Conservation (phyloP, 2,329 filamentous ascomycete genomes). For the Aureobasidium sp. region DNA sequence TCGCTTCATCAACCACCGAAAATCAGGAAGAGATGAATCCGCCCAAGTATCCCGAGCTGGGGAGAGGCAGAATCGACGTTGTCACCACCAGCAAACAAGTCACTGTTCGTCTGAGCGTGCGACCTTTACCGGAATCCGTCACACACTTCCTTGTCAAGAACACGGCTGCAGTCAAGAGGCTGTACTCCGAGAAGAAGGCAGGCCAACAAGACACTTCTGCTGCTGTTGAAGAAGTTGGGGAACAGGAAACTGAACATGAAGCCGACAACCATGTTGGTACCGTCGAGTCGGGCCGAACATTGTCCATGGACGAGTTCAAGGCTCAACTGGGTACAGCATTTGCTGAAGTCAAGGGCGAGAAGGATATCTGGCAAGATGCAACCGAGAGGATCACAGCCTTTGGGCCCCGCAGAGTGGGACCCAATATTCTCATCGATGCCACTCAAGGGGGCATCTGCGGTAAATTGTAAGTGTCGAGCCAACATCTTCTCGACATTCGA, state of each 20-base stretch:
- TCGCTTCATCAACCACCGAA: conserved; percentile 3
- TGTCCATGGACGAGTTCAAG: conserved; percentile 71
- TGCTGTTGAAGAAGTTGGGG: conserved; percentile 30
- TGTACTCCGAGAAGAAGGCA: conserved; percentile 63
- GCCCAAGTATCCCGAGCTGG: conserved; percentile 74
- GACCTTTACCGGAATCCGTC: conserved; percentile 67
- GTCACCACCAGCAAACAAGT: conserved; percentile 81
- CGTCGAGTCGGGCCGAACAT: conserved; percentile 42
- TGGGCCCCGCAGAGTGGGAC: conserved; percentile 73
- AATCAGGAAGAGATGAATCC: conserved; percentile 81
- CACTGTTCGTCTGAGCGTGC: conserved; percentile 63
- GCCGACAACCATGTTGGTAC: conserved; percentile 38
- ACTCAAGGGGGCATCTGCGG: conserved; percentile 64
- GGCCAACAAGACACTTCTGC: conserved; percentile 30
- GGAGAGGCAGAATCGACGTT: conserved; percentile 67
- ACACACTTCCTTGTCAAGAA: conserved; percentile 83
- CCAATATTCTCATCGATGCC: conserved; percentile 80
- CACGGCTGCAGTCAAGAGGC: conserved; percentile 62
- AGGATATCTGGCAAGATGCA: conserved; percentile 66
- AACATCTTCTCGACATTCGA: not conserved
- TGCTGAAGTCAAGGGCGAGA: conserved; percentile 60
- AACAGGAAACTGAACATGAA: conserved; percentile 29
- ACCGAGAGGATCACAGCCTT: conserved; percentile 83
- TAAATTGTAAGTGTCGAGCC: conserved; percentile 51
- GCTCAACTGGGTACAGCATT: conserved; percentile 60